Evolutionary conservation across 2,329 filamentous ascomycete species (phyloP).

Genomic region (Curvularia sp.): DNA sequence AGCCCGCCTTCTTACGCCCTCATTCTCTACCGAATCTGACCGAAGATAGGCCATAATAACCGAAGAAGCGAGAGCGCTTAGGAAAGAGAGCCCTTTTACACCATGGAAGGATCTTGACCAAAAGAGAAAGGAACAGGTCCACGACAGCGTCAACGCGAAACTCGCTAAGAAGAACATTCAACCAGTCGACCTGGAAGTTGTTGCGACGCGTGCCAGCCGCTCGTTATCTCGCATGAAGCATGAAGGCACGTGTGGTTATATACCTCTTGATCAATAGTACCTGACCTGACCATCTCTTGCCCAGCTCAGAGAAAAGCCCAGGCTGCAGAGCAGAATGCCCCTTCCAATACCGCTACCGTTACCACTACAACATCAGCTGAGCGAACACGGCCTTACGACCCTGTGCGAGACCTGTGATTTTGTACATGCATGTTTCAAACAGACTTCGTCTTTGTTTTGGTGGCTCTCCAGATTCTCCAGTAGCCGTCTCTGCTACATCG

Average conservation of each 20-base stretch:
- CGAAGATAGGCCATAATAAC: background rate
- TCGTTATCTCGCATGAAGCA: background rate
- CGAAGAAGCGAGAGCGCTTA: background rate
- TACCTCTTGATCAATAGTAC: background rate
- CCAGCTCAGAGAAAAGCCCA: background rate
- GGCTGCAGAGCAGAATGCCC: background rate
- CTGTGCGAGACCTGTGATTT: slow-evolving; percentile 2
- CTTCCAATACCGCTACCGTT: background rate
- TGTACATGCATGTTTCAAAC: background rate
- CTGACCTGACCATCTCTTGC: background rate
- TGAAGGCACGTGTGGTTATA: background rate
- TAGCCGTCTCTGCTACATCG: background rate
- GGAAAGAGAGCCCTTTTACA: background rate
- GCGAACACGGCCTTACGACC: slow-evolving; percentile 1
- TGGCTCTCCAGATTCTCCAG: background rate
- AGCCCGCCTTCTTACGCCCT: background rate
- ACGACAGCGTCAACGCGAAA: background rate
- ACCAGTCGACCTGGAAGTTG: background rate
- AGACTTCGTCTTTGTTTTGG: background rate
- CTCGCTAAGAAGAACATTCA: background rate
- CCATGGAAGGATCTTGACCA: background rate
- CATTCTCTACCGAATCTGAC: background rate
- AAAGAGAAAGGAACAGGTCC: background rate
- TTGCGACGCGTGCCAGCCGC: background rate
- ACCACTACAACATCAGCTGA: background rate